Conservation (phyloP, 306 rosid species). For the Cucurbita pepo region DNA sequence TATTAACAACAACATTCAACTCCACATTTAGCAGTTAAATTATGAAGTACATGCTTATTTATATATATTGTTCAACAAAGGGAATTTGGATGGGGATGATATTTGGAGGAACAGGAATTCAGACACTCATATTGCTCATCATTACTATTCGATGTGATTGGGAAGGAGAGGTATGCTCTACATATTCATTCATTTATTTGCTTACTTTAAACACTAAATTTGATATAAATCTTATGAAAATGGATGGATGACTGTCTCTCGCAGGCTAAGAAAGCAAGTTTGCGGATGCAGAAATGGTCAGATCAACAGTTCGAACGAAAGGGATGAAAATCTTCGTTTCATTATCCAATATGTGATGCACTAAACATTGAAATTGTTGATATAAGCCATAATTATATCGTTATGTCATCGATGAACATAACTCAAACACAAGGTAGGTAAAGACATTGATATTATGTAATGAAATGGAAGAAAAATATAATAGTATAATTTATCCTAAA, state of each 20-base stretch:
- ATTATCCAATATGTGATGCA: too few species aligned
- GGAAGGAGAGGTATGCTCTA: neutral
- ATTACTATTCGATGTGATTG: neutral
- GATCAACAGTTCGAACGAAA: neutral
- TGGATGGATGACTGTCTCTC: neutral
- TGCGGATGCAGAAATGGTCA: neutral
- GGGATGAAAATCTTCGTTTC: neutral
- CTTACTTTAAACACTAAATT: too few species aligned
- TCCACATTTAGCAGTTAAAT: neutral
- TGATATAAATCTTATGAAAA: neutral
- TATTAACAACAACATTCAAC: neutral
- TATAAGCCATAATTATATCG: too few species aligned
- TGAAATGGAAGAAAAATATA: too few species aligned
- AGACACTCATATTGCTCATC: neutral
- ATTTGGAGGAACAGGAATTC: neutral
- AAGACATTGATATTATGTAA: too few species aligned
- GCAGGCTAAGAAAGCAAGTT: neutral
- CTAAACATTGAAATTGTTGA: too few species aligned
- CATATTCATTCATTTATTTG: too few species aligned
- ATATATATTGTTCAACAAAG: neutral
- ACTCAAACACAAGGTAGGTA: too few species aligned
- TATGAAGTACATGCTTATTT: neutral
- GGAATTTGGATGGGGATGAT: neutral
- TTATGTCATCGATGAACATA: too few species aligned
- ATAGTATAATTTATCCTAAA: too few species aligned